Conservation (phyloP, 176 grass and related monocot genomes). For the Sorghum bicolor region DNA sequence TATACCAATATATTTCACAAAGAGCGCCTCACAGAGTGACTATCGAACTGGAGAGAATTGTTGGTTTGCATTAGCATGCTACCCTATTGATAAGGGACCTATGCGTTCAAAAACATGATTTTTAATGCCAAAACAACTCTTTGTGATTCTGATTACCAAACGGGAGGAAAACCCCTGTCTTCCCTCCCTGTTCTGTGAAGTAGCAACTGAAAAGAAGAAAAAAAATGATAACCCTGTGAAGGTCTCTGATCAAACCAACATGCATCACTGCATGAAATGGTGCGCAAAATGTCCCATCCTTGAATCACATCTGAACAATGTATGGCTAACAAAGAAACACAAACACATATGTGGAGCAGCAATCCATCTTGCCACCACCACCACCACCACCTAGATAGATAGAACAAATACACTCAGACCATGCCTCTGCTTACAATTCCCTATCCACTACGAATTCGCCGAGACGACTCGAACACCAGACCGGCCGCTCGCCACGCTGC, state of each 20-base stretch:
- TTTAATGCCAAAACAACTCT: not conserved
- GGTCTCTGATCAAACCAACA: not conserved
- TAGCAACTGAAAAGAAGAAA: not conserved
- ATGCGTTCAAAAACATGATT: not conserved
- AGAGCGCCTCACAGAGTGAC: not conserved
- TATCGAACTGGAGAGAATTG: not conserved
- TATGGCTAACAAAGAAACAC: not conserved
- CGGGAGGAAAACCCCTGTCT: not conserved
- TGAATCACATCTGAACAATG: slow-evolving; percentile 46
- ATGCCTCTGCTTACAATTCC: not conserved
- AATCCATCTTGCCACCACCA: slow-evolving; percentile 52
- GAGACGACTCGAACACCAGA: slow-evolving; percentile 36
- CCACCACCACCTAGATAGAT: not conserved
- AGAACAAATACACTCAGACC: not conserved
- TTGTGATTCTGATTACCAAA: not conserved
- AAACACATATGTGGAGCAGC: slow-evolving; percentile 35
- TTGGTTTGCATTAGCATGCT: not conserved
- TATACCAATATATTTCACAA: too few species aligned
- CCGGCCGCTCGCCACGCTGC: slow-evolving; percentile 37
- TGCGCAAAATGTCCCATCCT: slow-evolving; percentile 29
- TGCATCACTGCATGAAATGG: not conserved
- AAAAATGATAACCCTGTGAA: not conserved
- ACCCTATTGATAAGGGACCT: too few species aligned
- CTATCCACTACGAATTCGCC: slow-evolving; percentile 13
- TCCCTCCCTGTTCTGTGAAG: not conserved